phyloP scores from a whole-genome alignment of 2,329 filamentous ascomycete species.

The Rhexocercosporidium sp. region DNA sequence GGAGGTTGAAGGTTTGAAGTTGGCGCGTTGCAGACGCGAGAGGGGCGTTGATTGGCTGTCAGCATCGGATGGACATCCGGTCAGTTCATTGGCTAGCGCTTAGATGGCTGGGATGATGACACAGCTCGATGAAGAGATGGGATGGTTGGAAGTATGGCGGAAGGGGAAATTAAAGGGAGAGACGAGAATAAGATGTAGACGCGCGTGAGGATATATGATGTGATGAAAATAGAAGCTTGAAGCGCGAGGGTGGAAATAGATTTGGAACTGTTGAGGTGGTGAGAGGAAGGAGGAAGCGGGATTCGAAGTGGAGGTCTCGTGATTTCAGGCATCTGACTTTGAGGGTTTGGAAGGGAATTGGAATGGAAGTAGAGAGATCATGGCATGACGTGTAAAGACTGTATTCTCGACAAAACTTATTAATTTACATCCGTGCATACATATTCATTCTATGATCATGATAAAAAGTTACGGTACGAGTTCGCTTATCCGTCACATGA shows the following conservation, averaged over 20 bases:
- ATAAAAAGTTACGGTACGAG: too few relatives aligned
- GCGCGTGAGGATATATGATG: not conserved
- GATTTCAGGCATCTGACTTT: not conserved
- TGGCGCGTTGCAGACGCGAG: slow-evolving; percentile 23
- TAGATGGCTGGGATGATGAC: not conserved
- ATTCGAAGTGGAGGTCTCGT: not conserved
- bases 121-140: too few relatives aligned
- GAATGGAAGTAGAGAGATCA: not conserved
- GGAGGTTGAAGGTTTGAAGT: slow-evolving; percentile 24
- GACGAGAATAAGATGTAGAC: not conserved
- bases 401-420: too few relatives aligned
- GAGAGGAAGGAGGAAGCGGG: not conserved
- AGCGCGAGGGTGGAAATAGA: not conserved
- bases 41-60: slow-evolving; percentile 28
- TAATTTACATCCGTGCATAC: too few relatives aligned
- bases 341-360: not conserved
- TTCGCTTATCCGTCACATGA: not conserved
- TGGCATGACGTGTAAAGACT: not conserved
- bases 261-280: not conserved
- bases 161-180: not conserved
- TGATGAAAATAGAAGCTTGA: not conserved
- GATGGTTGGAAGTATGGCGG: not conserved
- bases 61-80: not conserved
- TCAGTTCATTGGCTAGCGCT: not conserved
- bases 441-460: too few relatives aligned